These are phyloP conservation scores for Xylariaceae sp. DNA, from an alignment of 2,329 filamentous ascomycete genomes.

Conservation along the genomic window DNA sequence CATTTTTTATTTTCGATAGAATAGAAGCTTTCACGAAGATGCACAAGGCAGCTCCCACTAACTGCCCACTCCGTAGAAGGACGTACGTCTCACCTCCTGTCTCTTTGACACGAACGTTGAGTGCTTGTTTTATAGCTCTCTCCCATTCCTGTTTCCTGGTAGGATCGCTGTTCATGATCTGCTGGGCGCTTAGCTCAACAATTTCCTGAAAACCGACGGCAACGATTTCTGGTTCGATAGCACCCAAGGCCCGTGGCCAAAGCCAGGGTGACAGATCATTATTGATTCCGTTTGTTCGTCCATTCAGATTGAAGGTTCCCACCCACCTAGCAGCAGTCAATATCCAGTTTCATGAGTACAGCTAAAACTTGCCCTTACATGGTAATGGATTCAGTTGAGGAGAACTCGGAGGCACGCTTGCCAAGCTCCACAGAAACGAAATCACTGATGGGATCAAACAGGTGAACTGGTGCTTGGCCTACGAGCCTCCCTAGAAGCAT, in stretches of 20 bases:
- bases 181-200: slow-evolving; percentile 93
- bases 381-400: slow-evolving; percentile 67
- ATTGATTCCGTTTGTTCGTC: slow-evolving; percentile 70
- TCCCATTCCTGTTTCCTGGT: slow-evolving; percentile 84
- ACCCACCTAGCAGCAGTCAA: slow-evolving; percentile 45
- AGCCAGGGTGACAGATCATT: slow-evolving; percentile 85
- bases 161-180: slow-evolving; percentile 98
- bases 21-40: slow-evolving; percentile 82
- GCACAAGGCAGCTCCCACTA: slow-evolving; percentile 89
- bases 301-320: slow-evolving; percentile 94
- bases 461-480: slow-evolving; percentile 75
- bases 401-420: slow-evolving; percentile 67
- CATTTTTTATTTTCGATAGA: slow-evolving; percentile 84
- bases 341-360: neutral
- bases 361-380: slow-evolving; percentile 52
- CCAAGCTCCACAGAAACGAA: slow-evolving; percentile 74
- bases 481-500: slow-evolving; percentile 82
- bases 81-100: slow-evolving; percentile 77
- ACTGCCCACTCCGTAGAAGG: slow-evolving; percentile 82
- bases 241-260: slow-evolving; percentile 57
- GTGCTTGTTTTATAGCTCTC: slow-evolving; percentile 66
- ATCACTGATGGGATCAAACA: slow-evolving; percentile 94
- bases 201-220: slow-evolving; percentile 96
- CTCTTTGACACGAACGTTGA: slow-evolving; percentile 67
- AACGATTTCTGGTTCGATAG: slow-evolving; percentile 75